Conservation (phyloP, 2,329 filamentous ascomycete species). For the Diaporthe ilicicola region DNA sequence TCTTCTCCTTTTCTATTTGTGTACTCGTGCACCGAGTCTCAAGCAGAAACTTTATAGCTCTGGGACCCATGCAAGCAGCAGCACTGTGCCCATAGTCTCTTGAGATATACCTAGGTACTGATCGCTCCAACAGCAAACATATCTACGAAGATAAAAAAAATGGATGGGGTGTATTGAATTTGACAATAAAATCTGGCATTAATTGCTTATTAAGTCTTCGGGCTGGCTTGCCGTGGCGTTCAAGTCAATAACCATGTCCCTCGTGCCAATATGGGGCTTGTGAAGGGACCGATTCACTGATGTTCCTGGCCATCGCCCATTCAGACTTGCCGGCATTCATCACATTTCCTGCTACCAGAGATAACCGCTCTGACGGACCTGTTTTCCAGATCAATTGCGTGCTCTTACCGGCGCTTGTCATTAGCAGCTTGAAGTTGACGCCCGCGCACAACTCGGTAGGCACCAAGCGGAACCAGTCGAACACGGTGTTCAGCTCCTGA, state of each 20-base stretch:
- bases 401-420: slow-evolving; percentile 10
- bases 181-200: too few relatives aligned
- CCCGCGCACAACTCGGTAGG: not conserved
- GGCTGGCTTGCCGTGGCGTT: too few relatives aligned
- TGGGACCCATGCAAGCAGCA: too few relatives aligned
- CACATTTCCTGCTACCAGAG: not conserved
- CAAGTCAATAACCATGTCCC: not conserved
- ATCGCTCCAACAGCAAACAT: too few relatives aligned
- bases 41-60: too few relatives aligned
- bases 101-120: too few relatives aligned
- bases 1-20: too few relatives aligned
- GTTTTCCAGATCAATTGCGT: not conserved
- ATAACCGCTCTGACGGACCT: not conserved
- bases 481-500: not conserved
- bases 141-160: too few relatives aligned
- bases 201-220: too few relatives aligned
- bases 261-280: not conserved
- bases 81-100: too few relatives aligned
- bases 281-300: not conserved
- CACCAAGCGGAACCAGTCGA: not conserved
- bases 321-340: not conserved
- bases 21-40: too few relatives aligned
- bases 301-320: not conserved
- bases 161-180: too few relatives aligned
- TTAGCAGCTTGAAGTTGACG: not conserved